Evolutionary conservation across 2,329 filamentous ascomycete species (phyloP), one percentile per base, ranked within the genome.

Genomic region (Drechslerella coelobrocha): DNA sequence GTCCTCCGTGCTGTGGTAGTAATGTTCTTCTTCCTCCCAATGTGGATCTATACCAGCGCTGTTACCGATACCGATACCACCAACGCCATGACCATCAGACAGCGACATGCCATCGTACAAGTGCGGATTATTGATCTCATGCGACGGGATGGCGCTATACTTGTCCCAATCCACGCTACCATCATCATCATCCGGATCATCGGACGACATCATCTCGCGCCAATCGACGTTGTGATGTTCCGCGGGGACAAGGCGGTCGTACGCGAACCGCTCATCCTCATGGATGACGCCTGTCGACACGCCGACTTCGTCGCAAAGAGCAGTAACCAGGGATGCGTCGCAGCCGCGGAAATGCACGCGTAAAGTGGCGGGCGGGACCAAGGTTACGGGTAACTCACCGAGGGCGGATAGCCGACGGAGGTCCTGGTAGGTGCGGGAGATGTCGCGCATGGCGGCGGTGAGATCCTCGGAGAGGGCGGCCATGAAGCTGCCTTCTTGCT

Each of bases 341-440:
- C 94, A 92, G 2, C 94, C 94, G 0, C 92, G 92, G 76, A 99
- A 97, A 27, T 92, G 88, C 1, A 97, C 87, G 31, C 92, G 87
- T 2, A 97, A 81, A 0, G 85, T 84, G 26, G 75, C 61, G 1
- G 86, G 86, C 31, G 84, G 82, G 74, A 91, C 86, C 56, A 96
- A 83, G 0, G 86, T 83, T 31, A 97, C 86, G 0, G 93, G 92
- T 19, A 99, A 81, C 77, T 97, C 92, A 0, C 94, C 94, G 0
- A 97, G 79, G 0, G 83, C 81, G 0, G 91, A 85, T 0, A 99
- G 82, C 34, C 86, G 86, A 76, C 90, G 89, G 5, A 99, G 82
- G 76, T 99, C 94, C 54, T 88, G 89, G 76, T 94, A 84, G 0
- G 93, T 84, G 4, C 86, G 85, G 1, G 90, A 87, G 17, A 97